phyloP scores from a whole-genome alignment of 78 protist genomes.

The Dictyostelium capitatum region DNA sequence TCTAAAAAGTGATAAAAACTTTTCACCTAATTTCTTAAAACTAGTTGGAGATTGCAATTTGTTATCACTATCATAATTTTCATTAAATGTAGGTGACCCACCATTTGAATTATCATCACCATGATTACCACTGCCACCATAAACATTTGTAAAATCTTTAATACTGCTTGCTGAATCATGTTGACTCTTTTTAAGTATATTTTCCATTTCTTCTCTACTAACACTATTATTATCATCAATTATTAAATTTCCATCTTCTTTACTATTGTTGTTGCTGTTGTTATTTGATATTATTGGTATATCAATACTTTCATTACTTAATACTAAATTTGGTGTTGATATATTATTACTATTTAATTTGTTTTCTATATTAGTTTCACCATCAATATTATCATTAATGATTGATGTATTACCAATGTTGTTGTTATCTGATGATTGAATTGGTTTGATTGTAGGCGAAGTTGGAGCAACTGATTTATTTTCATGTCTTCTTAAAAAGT shows the following conservation, averaged over 20 bases:
- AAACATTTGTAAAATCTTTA: constrained; percentile 1
- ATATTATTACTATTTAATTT: too few relatives aligned
- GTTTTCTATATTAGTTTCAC: neutral
- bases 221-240: constrained; percentile 20
- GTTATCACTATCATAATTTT: neutral
- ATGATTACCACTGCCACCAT: neutral
- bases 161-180: neutral
- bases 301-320: constrained; percentile 9
- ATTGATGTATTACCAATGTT: too few relatives aligned
- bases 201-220: constrained; percentile 6
- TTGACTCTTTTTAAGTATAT: neutral
- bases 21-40: neutral
- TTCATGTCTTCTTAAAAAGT: constrained; percentile 53
- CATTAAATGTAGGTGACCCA: neutral
- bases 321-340: neutral
- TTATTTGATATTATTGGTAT: neutral
- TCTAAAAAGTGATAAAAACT: constrained; percentile 31
- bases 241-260: neutral
- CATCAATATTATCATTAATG: too few relatives aligned
- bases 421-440: neutral
- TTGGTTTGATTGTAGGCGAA: neutral
- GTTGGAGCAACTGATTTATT: neutral
- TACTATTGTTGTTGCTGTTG: neutral
- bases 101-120: constrained; percentile 10
- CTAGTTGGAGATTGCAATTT: neutral